Evolutionary conservation across 2,329 filamentous ascomycete species (phyloP), one percentile per base, ranked within the genome.

Genomic region (Xylaria hypoxylon): DNA sequence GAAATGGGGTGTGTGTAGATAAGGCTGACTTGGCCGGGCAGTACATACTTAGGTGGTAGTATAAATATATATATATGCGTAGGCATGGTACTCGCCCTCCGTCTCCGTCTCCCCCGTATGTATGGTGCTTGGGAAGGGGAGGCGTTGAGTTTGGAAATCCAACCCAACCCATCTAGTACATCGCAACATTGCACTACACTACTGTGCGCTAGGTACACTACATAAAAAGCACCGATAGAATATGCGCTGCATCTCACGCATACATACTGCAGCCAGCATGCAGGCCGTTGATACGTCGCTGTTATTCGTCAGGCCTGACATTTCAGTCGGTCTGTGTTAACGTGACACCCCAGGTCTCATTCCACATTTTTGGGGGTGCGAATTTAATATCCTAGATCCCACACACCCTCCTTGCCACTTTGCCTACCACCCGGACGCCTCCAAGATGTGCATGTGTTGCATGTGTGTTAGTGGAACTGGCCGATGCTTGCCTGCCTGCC

Each of bases 171-270:
- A 65, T 40, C 35, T 13, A 61, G 62, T 35, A 35, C 53, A 59
- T 61, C 26, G 22, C 28, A 17, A 47, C 51, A 35, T n/a, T 3
- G 17, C 40, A 56, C 52, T 26, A 24, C 52, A 42, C 19, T 45
- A 31, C 40, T 11, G 22, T 42, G 55, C 31, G 7, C 28, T 35
- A 26, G 17, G 31, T 24, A 60, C 35, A 52, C 47, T 24, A 60
- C 45, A 35, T n/a, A 57, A 65, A 68, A 68, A 66, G 62, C 64
- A 67, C 59, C 64, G 51, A 68, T 59, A 55, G 42, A 57, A 68
- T 73, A 69, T 72, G 69, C 70, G 68, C 73, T 75, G 73, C 75
- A 76, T 76, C 75, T 75, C 77, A 70, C 75, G 74, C 76, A 77
- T 78, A 38, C 75, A 74, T 76, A 28, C 74, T 75, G 74, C 73